A percentile compares a stretch with the other conserved stretches of the same genome.
Evolutionary conservation across 2,329 filamentous ascomycete genomes (phyloP).

Genomic region (Orbilia blumenaviensis): DNA sequence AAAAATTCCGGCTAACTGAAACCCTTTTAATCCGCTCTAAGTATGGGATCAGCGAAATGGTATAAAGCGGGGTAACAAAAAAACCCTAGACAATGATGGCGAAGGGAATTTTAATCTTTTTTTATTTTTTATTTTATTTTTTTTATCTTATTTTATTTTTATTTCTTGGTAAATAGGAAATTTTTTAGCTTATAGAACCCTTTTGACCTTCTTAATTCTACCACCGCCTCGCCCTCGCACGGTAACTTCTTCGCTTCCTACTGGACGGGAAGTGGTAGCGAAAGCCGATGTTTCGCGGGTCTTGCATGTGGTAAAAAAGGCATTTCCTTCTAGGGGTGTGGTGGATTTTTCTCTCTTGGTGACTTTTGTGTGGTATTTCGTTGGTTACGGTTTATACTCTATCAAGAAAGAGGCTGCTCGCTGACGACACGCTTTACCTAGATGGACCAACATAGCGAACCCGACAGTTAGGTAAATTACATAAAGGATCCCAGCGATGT

Average conservation of each 20-base stretch:
- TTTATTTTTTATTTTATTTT: constrained; percentile 17
- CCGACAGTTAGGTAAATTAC: constrained; percentile 52
- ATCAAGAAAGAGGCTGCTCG: constrained; percentile 37
- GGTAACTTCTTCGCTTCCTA: constrained; percentile 54
- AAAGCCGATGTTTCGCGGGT: constrained; percentile 53
- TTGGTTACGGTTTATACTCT: constrained; percentile 25
- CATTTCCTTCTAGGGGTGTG: neutral
- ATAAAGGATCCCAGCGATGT: constrained; percentile 38
- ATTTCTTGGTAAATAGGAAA: constrained; percentile 13
- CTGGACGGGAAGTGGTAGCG: constrained; percentile 52
- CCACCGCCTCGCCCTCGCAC: constrained; percentile 46
- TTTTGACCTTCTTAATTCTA: constrained; percentile 51
- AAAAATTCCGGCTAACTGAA: constrained; percentile 20
- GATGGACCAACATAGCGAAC: constrained; percentile 28
- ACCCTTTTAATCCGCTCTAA: constrained; percentile 20
- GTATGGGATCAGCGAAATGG: constrained; percentile 14
- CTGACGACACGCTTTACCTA: constrained; percentile 40
- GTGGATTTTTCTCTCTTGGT: constrained; percentile 43
- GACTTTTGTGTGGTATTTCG: constrained; percentile 4
- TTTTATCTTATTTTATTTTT: constrained; percentile 17
- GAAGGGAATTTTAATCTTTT: constrained; percentile 3
- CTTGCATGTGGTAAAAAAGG: constrained; percentile 37
- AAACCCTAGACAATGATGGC: neutral
- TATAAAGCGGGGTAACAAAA: constrained; percentile 45
- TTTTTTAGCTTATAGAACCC: constrained; percentile 24